phyloP scores from a whole-genome alignment of 495 filamentous ascomycete genomes.

The Collariella sp. region DNA sequence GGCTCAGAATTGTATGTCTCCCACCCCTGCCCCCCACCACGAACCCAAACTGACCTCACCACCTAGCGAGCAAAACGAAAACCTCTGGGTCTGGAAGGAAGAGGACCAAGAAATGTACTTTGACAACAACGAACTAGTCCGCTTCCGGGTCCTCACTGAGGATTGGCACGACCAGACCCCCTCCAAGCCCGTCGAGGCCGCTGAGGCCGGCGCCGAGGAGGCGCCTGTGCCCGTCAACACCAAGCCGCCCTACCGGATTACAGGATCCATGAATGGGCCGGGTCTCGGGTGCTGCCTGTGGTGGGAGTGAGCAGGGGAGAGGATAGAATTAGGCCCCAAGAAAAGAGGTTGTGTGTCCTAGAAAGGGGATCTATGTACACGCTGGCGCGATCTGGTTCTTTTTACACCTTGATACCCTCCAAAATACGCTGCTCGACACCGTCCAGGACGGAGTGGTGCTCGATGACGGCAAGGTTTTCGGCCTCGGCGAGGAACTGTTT shows the following conservation, averaged over 20 bases:
- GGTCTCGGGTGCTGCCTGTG: conserved; percentile 47
- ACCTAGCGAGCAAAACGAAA: conserved; percentile 57
- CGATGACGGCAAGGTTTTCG: conserved; percentile 90
- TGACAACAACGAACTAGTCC: conserved; percentile 79
- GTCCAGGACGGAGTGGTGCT: conserved; percentile 83
- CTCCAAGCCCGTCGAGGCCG: conserved; percentile 48
- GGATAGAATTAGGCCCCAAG: too few species aligned
- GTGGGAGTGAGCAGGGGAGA: conserved; percentile 37
- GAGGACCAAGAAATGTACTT: conserved; percentile 67
- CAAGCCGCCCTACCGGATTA: conserved; percentile 55
- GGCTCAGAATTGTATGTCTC: conserved; percentile 61
- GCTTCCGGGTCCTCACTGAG: conserved; percentile 75
- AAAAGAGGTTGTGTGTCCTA: background rate
- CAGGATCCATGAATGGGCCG: conserved; percentile 48
- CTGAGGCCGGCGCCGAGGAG: conserved; percentile 25
- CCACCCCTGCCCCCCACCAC: too few species aligned
- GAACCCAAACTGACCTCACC: background rate
- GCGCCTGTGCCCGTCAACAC: conserved; percentile 38
- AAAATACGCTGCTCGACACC: conserved; percentile 79
- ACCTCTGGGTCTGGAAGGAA: conserved; percentile 73
- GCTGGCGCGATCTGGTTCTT: background rate
- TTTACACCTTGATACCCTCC: conserved; percentile 41
- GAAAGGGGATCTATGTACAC: background rate
- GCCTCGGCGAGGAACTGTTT: conserved; percentile 87
- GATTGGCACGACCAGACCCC: conserved; percentile 84